Evolutionary conservation across 495 filamentous ascomycete species (phyloP).

Genomic region (Acidiella bohemica): DNA sequence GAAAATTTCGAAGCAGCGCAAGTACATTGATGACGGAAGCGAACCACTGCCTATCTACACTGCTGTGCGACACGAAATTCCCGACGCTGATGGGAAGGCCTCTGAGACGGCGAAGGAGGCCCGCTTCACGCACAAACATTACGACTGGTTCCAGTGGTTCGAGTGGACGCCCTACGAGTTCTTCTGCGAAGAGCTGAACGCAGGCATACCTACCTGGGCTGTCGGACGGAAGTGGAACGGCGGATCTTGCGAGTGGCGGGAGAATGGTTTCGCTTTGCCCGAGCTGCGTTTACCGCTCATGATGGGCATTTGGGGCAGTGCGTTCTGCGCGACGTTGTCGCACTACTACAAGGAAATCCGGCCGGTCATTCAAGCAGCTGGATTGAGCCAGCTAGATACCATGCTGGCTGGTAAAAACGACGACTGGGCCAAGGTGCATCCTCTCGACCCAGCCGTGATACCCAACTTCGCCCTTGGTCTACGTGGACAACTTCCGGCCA

Average conservation of each 20-base stretch:
- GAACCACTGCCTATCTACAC: constrained; percentile 90
- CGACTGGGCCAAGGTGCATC: constrained; percentile 77
- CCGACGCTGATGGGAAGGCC: constrained; percentile 39
- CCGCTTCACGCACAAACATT: constrained; percentile 45
- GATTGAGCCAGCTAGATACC: constrained; percentile 68
- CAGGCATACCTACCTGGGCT: constrained; percentile 91
- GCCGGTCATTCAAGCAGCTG: constrained; percentile 57
- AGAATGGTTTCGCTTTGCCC: constrained; percentile 52
- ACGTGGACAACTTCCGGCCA: constrained; percentile 55
- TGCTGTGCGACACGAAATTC: constrained; percentile 93
- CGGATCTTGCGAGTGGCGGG: constrained; percentile 49
- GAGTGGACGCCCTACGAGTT: constrained; percentile 92
- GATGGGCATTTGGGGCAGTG: constrained; percentile 87
- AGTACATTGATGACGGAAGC: constrained; percentile 56
- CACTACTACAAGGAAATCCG: constrained; percentile 93
- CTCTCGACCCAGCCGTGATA: constrained; percentile 74
- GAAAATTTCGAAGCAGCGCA: constrained; percentile 72
- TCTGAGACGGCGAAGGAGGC: constrained; percentile 55
- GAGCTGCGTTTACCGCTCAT: constrained; percentile 69
- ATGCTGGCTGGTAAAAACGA: constrained; percentile 70
- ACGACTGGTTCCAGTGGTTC: constrained; percentile 90
- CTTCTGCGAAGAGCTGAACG: constrained; percentile 81
- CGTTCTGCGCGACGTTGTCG: constrained; percentile 85
- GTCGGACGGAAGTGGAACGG: constrained; percentile 68
- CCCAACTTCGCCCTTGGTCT: constrained; percentile 80